Evolutionary conservation across 2,329 filamentous ascomycete genomes (phyloP).

Genomic region (Chrysoporthe deuterocubensis): DNA sequence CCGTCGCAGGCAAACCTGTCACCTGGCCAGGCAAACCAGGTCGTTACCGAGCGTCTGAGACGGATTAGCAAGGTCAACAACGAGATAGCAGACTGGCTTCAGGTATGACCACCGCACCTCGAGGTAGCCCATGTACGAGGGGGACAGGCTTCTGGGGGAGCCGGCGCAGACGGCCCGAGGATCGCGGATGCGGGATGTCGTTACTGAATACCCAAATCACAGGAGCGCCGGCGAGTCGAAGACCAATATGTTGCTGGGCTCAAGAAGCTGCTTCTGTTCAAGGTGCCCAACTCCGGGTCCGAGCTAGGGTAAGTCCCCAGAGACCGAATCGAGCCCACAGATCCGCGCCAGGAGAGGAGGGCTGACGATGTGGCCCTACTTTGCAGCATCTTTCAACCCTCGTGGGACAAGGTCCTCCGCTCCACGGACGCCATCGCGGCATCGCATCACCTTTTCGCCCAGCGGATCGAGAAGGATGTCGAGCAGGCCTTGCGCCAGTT

Average conservation of each 20-base stretch:
- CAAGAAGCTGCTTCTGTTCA: constrained; percentile 77
- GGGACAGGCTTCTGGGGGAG: neutral
- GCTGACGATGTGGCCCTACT: constrained; percentile 12
- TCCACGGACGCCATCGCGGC: constrained; percentile 80
- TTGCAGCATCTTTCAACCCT: constrained; percentile 80
- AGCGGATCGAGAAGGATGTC: constrained; percentile 85
- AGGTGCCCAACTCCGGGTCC: constrained; percentile 73
- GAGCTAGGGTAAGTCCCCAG: constrained; percentile 79
- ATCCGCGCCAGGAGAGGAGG: neutral
- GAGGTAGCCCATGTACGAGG: neutral
- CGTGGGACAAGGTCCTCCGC: constrained; percentile 86
- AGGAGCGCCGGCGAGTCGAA: constrained; percentile 93
- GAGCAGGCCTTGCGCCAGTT: constrained; percentile 83
- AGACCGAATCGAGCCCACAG: neutral
- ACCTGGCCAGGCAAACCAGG: constrained; percentile 78
- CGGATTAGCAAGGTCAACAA: constrained; percentile 84
- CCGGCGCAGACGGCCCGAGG: neutral
- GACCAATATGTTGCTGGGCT: constrained; percentile 85
- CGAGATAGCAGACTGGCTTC: constrained; percentile 95
- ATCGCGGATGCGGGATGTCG: neutral
- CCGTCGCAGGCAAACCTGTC: constrained; percentile 73
- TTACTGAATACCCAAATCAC: constrained; percentile 33
- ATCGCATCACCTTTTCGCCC: constrained; percentile 80
- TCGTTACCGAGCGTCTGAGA: constrained; percentile 85
- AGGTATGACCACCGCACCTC: constrained; percentile 61